Base-by-base conservation (phyloP, 495 filamentous ascomycete species). In the Penicillium bialowiezense region DNA sequence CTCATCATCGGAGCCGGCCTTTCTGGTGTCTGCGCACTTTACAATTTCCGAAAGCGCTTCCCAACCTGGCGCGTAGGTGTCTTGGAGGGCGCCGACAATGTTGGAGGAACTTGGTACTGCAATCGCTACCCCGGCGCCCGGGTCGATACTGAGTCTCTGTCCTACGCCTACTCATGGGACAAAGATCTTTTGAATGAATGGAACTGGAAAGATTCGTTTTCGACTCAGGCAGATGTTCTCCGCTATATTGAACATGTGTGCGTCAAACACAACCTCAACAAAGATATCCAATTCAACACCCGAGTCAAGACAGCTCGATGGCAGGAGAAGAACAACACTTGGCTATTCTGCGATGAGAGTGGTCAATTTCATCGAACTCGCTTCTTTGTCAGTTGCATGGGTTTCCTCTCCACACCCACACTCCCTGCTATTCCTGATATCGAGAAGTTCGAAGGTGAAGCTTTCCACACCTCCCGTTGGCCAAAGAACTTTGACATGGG, bases 1-100 rank as follows among this genome's bases (percentile, higher is more conserved):
- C 49, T 81, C 20, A 73, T 80, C 46, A 65, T 82, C 10, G 79
- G 79, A 4, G 77, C 73, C 2, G 79, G 79, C 1, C 70, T 82
- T 31, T 68, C 64, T 7, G 78, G 78, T 1, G 38, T 77, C 29
- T 75, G 70, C 50, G 52, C 61, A 13, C 62, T 77, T 9, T 64
- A 71, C 31, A 55, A 65, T 14, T 57, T 81, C 2, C 63, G 70
- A 6, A 53, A 74, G 23, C 60, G 65, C 14, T 74, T 75, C 24
- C 64, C 73, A 41, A 64, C 67, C 7, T 59, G 56, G 56, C 49
- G 50, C 3, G 65, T 62, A 24, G 69, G 70, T 40, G 65, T 75
- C 6, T 54, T 78, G 24, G 79, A 82, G 43, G 65, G 67, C 7
- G 78, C 68, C 6, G 58, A 65, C 26, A 70, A 67, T 31, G 63